Conservation (phyloP, 2,329 filamentous ascomycete species). For the Fusarium fracticaudum region DNA sequence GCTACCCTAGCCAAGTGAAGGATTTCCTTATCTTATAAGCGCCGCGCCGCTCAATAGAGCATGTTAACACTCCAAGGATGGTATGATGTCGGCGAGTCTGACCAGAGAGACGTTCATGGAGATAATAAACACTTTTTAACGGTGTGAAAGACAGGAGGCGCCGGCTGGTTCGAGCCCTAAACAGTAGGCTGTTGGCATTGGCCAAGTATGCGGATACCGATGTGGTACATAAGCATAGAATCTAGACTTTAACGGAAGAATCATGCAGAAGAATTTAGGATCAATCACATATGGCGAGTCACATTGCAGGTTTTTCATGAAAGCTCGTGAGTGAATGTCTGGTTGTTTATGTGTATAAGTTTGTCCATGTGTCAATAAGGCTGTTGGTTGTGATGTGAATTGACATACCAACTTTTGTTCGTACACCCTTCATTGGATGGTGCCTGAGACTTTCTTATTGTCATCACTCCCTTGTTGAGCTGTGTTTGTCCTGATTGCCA, state of each 20-base stretch:
- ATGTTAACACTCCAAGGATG: background rate
- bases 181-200: background rate
- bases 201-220: background rate
- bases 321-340: accelerated
- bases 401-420: accelerated
- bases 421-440: background rate
- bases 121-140: background rate
- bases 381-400: background rate
- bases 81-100: background rate
- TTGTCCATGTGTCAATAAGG: background rate
- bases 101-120: conserved; percentile 1
- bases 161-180: background rate
- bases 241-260: background rate
- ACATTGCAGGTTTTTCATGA: background rate
- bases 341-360: background rate
- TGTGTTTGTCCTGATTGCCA: background rate
- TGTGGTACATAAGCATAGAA: background rate
- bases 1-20: background rate
- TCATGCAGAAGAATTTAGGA: background rate
- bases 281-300: background rate
- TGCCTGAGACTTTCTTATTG: background rate
- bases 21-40: background rate
- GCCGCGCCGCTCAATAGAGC: conserved; percentile 22
- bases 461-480: background rate
- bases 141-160: background rate